Conservation (phyloP, 805 yeast genomes). For the Sugiyamaella valdiviana region DNA sequence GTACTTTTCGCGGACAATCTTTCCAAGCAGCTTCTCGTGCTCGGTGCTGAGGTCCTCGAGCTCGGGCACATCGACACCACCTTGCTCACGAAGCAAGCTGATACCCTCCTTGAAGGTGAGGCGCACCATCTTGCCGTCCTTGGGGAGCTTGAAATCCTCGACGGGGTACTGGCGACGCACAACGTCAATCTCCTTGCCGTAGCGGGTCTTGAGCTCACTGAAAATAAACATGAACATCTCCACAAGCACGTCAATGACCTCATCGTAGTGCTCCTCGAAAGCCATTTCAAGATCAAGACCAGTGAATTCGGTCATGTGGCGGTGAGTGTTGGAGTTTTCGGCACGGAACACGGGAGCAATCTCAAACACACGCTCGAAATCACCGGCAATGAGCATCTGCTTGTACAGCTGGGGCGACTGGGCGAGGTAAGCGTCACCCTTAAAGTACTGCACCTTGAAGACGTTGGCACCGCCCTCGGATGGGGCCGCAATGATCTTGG, state of each 20-base stretch:
- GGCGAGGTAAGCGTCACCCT: slow-evolving; percentile 86
- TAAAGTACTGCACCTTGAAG: slow-evolving; percentile 88
- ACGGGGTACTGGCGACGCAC: slow-evolving; percentile 95
- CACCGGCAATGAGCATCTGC: slow-evolving; percentile 97
- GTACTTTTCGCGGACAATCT: slow-evolving; percentile 84
- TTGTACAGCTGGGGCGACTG: slow-evolving; percentile 98
- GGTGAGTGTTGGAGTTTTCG: slow-evolving; percentile 97
- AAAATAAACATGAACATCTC: slow-evolving; percentile 86
- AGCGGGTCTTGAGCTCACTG: slow-evolving; percentile 73
- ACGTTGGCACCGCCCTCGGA: slow-evolving; percentile 98
- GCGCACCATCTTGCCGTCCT: slow-evolving; percentile 88
- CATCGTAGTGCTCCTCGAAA: slow-evolving; percentile 96
- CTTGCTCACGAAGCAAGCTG: slow-evolving; percentile 75
- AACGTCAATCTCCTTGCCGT: slow-evolving; percentile 72
- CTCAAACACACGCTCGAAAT: slow-evolving; percentile 93
- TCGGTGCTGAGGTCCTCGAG: slow-evolving; percentile 89
- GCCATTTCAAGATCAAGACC: slow-evolving; percentile 98
- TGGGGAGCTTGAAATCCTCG: slow-evolving; percentile 93
- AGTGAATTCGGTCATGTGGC: slow-evolving; percentile 98
- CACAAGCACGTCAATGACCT: slow-evolving; percentile 56
- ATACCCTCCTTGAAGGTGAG: slow-evolving; percentile 89
- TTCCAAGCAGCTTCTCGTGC: slow-evolving; percentile 90
- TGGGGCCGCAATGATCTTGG: slow-evolving; percentile 90
- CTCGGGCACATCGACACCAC: slow-evolving; percentile 70
- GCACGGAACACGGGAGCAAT: slow-evolving; percentile 98